Base-by-base conservation (phyloP, 805 yeast genomes). In the Ascoidea asiatica region DNA sequence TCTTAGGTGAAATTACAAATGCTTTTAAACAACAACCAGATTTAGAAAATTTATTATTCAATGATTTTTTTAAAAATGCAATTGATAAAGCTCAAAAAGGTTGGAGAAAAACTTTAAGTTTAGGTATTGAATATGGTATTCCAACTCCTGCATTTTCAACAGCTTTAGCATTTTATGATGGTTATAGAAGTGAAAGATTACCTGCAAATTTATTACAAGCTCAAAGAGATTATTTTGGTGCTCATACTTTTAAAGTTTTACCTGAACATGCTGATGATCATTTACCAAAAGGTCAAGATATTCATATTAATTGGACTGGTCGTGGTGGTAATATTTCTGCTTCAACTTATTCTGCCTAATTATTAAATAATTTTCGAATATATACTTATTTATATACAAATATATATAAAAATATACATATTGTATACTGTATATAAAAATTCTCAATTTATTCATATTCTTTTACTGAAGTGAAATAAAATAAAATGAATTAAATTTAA, bases 211-310 rank as follows among this genome's bases (percentile, higher is more conserved):
- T 90, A 70, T 75, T 90, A 65, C 98, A 90, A 75, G 98, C 97
- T 61, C 98, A 90, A 79, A 87, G 98, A 78, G 98, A 90, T 69
- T 90, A 88, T 86, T 90, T 90, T 62, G 98, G 98, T 72, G 97
- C 98, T 54, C 98, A 90, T 79, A 92, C 98, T 62, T 90, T 92
- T 88, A 78, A 78, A 67, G 94, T 92, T 53, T 73, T 88, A 64
- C 95, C 95, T 57, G 92, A 90, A 67, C 65, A 58, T 58, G 95
- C 87, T 57, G 73, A 76, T 62, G 87, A 70, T 44, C 68, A 68
- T 63, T 75, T 84, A 69, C 90, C 92, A 71, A 79, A 69, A 54
- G 92, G 75, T 59, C 70, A 77, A 55, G 79, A 81, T 73, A 82
- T 90, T 67, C 98, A 90, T 73, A 75, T 92, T 63, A 90, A 90